Evolutionary conservation across 495 filamentous ascomycete species (phyloP), one percentile per base, ranked within the genome.

Genomic region (Chaetomium cochliodes): DNA sequence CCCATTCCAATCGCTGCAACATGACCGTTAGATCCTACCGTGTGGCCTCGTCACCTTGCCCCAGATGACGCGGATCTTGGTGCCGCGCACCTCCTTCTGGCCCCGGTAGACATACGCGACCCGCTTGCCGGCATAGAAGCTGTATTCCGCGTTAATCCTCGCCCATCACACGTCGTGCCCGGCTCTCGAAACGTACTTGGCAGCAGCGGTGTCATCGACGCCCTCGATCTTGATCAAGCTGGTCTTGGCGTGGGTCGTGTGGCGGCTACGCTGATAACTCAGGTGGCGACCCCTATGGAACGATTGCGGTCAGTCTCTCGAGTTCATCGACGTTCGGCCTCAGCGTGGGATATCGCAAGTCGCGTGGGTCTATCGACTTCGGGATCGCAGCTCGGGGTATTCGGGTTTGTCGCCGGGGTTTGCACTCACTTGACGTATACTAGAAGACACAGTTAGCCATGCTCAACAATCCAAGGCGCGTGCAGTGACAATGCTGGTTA

Each of bases 21-120:
- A 22, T 9, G 6, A 23, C 33, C 20, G 30, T 37, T 23, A 15
- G 20, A 66, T 76, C 85, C 72, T 88, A 93, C 91, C 94, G 81
- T 98, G 93, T 76, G 92, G 87, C 73, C 91, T 86, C 74, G 92
- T 96, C 74, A 98, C 87, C 85, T 96, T 98, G 81, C 96, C 96
- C 94, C 96, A 98, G 82, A 98, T 98, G 67, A 97, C 93, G 76
- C 93, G 84, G 79, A 98, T 92, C 87, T 98, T 97, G 77, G 92
- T 92, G 76, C 94, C 94, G 72, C 92, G 91, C 71, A 93, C 83
- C 84, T 96, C 92, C 81, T 86, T 89, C 82, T 90, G 87, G 65
- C 88, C 94, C 70, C 92, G 90, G 85, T 98, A 98, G 79, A 98
- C 92, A 79, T 92, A 98, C 72, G 93, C 93, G 76, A 97, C 86